These are phyloP conservation scores for Saccharomycopsis sp. DNA, from an alignment of 805 yeast genomes.

Conservation along the genomic window DNA sequence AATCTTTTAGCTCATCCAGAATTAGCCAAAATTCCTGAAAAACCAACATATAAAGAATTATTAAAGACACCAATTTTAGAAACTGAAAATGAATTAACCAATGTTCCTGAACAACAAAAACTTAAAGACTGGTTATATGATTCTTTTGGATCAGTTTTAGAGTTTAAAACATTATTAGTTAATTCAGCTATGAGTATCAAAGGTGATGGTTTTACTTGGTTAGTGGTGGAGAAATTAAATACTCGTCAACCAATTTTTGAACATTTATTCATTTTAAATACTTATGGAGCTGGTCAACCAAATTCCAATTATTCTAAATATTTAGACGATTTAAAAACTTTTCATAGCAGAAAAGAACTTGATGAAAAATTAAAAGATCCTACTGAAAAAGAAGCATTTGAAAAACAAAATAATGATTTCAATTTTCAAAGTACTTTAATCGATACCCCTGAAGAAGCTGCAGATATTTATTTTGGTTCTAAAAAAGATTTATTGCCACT, in stretches of 20 bases:
- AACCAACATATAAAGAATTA: constrained; percentile 24
- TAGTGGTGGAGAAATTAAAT: constrained; percentile 45
- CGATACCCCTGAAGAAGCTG: constrained; percentile 30
- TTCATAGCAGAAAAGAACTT: constrained; percentile 8
- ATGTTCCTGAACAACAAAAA: constrained; percentile 26
- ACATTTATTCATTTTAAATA: constrained; percentile 57
- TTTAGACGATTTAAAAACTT: constrained; percentile 30
- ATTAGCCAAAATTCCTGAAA: constrained; percentile 16
- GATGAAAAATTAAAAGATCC: constrained; percentile 1
- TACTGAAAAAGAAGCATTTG: neutral
- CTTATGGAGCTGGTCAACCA: constrained; percentile 88
- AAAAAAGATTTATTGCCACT: constrained; percentile 42
- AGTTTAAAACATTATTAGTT: constrained; percentile 61
- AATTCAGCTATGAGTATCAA: constrained; percentile 60
- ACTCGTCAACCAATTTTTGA: constrained; percentile 25
- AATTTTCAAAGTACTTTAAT: constrained; percentile 10
- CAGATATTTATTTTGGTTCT: constrained; percentile 30
- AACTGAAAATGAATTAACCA: constrained; percentile 20
- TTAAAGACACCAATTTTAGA: constrained; percentile 34
- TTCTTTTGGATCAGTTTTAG: constrained; percentile 68
- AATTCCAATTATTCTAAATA: constrained; percentile 48
- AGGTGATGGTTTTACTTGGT: constrained; percentile 90
- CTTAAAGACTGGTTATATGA: constrained; percentile 39
- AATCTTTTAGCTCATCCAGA: constrained; percentile 18
- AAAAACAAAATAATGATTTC: neutral